Conservation (phyloP, 495 filamentous ascomycete genomes). For the Neurospora intermedia region DNA sequence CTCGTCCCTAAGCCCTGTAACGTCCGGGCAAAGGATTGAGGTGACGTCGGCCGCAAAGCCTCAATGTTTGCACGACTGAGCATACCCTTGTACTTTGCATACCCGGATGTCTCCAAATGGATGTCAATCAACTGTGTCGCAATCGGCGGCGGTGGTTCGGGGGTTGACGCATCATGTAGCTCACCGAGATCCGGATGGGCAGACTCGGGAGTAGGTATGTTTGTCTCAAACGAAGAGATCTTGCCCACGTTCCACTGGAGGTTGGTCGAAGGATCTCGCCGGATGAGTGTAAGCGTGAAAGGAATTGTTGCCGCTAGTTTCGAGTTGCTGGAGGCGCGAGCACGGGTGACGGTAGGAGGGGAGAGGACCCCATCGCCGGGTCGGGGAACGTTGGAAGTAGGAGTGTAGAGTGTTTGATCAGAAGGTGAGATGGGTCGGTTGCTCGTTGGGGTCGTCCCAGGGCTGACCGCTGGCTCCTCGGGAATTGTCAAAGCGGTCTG, state of each 20-base stretch:
- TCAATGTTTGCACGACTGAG: constrained; percentile 26
- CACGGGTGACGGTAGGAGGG: constrained; percentile 12
- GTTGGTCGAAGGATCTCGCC: constrained; percentile 69
- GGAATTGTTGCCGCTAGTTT: constrained; percentile 14
- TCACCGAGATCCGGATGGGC: constrained; percentile 19
- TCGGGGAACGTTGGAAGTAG: neutral
- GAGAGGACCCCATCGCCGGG: neutral
- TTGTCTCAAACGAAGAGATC: constrained; percentile 43
- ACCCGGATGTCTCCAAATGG: constrained; percentile 35
- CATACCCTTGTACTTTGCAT: constrained; percentile 40
- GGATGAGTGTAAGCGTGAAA: constrained; percentile 73
- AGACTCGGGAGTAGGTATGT: constrained; percentile 21
- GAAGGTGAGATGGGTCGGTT: constrained; percentile 9
- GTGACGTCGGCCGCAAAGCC: constrained; percentile 20
- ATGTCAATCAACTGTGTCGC: constrained; percentile 32
- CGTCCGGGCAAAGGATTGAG: constrained; percentile 14
- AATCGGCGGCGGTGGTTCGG: constrained; percentile 19
- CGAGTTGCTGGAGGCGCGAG: constrained; percentile 5
- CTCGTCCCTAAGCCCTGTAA: constrained; percentile 2
- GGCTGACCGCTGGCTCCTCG: neutral
- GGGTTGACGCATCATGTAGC: constrained; percentile 37
- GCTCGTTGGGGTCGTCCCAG: neutral
- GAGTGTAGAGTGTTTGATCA: neutral
- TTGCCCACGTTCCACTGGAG: constrained; percentile 85
- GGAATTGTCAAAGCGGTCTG: neutral